These are phyloP conservation scores for Prunus mongolica DNA, from an alignment of 306 rosid species.

Conservation along the genomic window DNA sequence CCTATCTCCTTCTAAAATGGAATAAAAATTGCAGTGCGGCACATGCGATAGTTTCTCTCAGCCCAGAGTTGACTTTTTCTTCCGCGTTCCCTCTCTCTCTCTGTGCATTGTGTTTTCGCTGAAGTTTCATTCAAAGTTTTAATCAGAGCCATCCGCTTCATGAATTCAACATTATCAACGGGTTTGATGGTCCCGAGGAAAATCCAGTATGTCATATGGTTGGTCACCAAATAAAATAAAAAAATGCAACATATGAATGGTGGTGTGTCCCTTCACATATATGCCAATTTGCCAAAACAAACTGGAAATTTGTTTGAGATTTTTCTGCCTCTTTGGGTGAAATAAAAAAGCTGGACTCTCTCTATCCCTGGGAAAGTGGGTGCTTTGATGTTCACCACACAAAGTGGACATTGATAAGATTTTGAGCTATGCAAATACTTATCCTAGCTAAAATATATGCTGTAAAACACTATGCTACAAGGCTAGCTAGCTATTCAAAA, in stretches of 20 bases:
- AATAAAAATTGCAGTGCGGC: neutral
- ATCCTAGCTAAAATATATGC: neutral
- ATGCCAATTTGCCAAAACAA: neutral
- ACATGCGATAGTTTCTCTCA: neutral
- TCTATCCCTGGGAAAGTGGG: neutral
- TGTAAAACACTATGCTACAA: neutral
- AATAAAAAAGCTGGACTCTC: neutral
- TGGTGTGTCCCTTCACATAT: neutral
- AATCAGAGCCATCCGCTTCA: neutral
- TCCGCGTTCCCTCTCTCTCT: neutral
- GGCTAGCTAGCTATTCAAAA: neutral
- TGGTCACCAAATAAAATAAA: slow-evolving; percentile 2
- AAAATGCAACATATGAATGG: neutral
- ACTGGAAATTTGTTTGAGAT: neutral
- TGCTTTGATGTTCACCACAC: slow-evolving; percentile 2
- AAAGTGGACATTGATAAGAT: neutral
- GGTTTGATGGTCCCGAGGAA: neutral
- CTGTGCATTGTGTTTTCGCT: neutral
- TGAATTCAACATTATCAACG: neutral
- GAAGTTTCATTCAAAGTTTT: neutral
- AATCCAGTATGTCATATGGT: neutral
- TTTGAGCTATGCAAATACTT: neutral
- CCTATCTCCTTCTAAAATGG: neutral
- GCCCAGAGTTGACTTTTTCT: neutral
- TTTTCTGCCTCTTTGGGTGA: neutral